Evolutionary conservation across 2,329 filamentous ascomycete species (phyloP).

Genomic region (Colletotrichum camelliae): DNA sequence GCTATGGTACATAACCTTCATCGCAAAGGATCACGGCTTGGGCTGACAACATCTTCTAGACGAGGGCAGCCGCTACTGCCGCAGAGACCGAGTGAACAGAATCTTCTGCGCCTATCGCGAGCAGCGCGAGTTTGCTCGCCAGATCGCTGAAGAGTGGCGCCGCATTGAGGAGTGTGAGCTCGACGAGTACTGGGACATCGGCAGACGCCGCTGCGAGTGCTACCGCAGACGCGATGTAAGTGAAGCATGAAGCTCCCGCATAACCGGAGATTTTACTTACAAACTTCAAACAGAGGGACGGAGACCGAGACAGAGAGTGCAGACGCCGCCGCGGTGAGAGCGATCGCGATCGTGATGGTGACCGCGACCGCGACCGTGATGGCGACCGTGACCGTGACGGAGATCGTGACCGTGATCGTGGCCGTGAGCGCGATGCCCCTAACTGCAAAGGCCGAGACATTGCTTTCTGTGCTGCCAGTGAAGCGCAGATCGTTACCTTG

Average conservation of each 20-base stretch:
- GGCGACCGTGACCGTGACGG: background rate
- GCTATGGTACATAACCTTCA: background rate
- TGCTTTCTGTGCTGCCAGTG: slow-evolving; percentile 9
- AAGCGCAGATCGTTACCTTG: slow-evolving; percentile 3
- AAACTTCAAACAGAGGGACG: background rate
- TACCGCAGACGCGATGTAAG: slow-evolving; percentile 6
- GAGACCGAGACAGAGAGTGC: background rate
- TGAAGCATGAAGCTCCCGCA: background rate
- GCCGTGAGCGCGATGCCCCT: background rate
- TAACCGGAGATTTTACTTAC: background rate
- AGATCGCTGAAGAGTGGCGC: slow-evolving; percentile 1
- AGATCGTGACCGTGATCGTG: background rate
- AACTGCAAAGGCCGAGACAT: slow-evolving; percentile 9
- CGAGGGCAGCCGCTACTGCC: slow-evolving; percentile 1
- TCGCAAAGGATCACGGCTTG: too few species aligned
- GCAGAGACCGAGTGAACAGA: background rate
- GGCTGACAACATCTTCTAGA: background rate
- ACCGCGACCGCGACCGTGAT: background rate
- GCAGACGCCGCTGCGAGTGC: slow-evolving; percentile 7
- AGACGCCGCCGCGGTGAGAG: background rate
- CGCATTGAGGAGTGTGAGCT: background rate
- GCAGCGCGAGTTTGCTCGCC: slow-evolving; percentile 1
- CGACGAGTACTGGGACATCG: slow-evolving; percentile 5
- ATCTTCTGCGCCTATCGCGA: slow-evolving; percentile 18
- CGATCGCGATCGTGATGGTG: background rate